These are phyloP conservation scores for Lipomyces anomalus DNA, from an alignment of 805 yeast genomes.

Conservation along the genomic window DNA sequence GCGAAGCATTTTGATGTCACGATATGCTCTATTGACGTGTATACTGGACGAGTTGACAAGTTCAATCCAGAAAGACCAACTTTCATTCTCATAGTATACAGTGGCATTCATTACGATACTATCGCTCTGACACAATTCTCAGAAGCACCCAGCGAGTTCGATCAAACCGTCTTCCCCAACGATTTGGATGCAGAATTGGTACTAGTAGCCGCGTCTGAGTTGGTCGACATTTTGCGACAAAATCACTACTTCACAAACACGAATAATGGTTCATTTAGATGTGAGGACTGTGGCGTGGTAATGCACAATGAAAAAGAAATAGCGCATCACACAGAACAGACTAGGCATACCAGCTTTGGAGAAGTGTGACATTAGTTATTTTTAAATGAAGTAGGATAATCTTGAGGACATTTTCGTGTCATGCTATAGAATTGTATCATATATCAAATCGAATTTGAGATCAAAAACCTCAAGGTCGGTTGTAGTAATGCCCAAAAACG, in stretches of 20 bases:
- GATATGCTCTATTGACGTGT: conserved; percentile 60
- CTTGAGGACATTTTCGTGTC: no score
- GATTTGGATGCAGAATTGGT: conserved; percentile 34
- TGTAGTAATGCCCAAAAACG: not conserved
- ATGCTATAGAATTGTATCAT: not conserved
- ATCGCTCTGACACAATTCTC: no score
- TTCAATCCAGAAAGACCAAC: conserved; percentile 44
- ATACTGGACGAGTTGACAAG: conserved; percentile 50
- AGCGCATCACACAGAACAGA: conserved; percentile 53
- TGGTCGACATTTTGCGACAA: conserved; percentile 44
- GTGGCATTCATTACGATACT: conserved; percentile 71
- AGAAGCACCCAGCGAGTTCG: conserved; percentile 35
- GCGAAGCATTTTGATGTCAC: conserved; percentile 47
- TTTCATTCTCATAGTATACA: conserved; percentile 54
- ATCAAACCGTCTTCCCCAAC: conserved; percentile 41
- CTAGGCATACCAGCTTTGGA: conserved; percentile 59
- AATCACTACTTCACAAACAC: conserved; percentile 63
- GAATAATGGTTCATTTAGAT: conserved; percentile 49
- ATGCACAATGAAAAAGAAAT: conserved; percentile 63
- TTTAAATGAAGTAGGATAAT: no score
- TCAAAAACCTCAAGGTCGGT: not conserved
- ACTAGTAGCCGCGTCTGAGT: conserved; percentile 35
- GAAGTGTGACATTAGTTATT: conserved; percentile 32
- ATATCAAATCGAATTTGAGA: not conserved
- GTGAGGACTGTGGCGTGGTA: conserved; percentile 48